Evolutionary conservation across 2,329 filamentous ascomycete species (phyloP), one percentile per base, ranked within the genome.

Genomic region (Bipolaris victoriae): DNA sequence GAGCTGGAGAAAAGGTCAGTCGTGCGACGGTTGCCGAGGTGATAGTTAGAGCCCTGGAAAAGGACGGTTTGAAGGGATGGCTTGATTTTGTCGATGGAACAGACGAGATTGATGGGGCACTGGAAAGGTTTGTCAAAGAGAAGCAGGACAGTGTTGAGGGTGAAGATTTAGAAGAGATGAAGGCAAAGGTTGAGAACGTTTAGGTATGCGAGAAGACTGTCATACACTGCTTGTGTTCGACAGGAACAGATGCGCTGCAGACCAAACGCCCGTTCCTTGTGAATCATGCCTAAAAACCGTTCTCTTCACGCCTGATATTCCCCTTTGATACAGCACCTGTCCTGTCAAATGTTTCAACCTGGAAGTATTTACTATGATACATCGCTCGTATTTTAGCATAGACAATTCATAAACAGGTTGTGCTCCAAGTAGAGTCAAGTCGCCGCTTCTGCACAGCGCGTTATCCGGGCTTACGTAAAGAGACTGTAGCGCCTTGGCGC

Each of bases 81-180:
- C 76, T 80, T 67, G 83, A 86, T 77, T 69, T 85, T 60, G 59
- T 85, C 44, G 78, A 81, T 64, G 83, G 83, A 3, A 75, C 83
- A 18, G 79, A 83, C 56, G 67, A 64, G 0, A 75, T 83, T 45
- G 75, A 76, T 6, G 71, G 73, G 47, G 83, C 81, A 13, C 78
- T 84, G 20, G 77, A 81, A 58, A 75, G 74, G 61, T 71, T 81
- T 57, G 77, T 77, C 1, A 77, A 65, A 63, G 78, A 80, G 44
- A 74, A 75, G 16, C 65, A 81, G 57, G 81, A 84, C 74, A 76
- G 77, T 39, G 72, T 80, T 40, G 80, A 81, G 35, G 82, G 79
- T 1, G 83, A 85, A 68, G 80, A 84, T 75, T 68, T 83, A 20
- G 76, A 79, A 47, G 76, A 60, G 2, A 82, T 84, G 67, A 67